Conservation (phyloP, 257 asterid genomes). For the Capsicum chinense region DNA sequence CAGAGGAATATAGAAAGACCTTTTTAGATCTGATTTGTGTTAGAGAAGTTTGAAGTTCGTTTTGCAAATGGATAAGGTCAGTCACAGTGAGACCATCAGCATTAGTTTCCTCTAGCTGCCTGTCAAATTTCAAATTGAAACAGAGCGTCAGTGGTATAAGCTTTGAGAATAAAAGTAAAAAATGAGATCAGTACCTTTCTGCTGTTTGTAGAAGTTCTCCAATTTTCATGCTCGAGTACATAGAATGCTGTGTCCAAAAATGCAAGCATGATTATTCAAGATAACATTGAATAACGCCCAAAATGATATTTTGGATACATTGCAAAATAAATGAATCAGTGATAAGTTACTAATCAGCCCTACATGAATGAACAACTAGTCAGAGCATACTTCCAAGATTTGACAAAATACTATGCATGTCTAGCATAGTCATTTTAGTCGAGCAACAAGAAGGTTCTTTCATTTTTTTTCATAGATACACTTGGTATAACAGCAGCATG, state of each 20-base stretch:
- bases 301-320: too few species aligned
- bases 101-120: conserved; percentile 13
- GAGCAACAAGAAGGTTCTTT: background rate
- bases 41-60: background rate
- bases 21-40: background rate
- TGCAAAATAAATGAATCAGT: background rate
- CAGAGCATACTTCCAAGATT: background rate
- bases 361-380: background rate
- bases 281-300: too few species aligned
- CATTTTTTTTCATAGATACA: too few species aligned
- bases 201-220: background rate
- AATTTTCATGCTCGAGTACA: background rate
- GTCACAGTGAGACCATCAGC: background rate
- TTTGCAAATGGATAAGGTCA: background rate
- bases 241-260: background rate
- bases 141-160: background rate
- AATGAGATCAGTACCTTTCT: background rate
- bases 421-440: too few species aligned
- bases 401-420: too few species aligned
- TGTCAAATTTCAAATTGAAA: conserved; percentile 1
- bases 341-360: background rate
- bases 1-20: background rate
- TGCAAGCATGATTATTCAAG: too few species aligned
- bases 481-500: background rate
- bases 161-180: background rate